Conservation (phyloP, 805 yeast species). For the Saccharomycopsis fibuligera region DNA sequence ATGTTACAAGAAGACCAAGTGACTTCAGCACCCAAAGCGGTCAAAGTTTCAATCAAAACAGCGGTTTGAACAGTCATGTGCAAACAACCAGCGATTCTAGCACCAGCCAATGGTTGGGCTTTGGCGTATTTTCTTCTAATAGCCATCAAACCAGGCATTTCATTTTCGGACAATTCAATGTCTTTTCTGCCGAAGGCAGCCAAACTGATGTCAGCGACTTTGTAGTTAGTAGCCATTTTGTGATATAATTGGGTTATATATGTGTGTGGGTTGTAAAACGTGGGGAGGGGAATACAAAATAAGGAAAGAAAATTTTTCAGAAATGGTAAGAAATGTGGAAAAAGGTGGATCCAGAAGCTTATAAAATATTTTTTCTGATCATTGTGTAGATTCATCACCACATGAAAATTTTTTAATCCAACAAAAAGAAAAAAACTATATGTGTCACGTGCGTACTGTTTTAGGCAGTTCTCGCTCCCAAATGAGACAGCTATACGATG, state of each 20-base stretch:
- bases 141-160: conserved; percentile 99
- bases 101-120: conserved; percentile 94
- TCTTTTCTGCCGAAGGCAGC: conserved; percentile 99
- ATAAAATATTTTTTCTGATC: too few species aligned
- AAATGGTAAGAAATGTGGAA: too few species aligned
- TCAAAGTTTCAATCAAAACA: conserved; percentile 94
- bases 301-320: not conserved
- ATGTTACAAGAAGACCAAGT: conserved; percentile 99
- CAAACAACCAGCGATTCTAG: conserved; percentile 97
- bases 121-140: conserved; percentile 89
- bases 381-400: too few species aligned
- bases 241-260: not conserved
- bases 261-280: too few species aligned
- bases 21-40: conserved; percentile 97
- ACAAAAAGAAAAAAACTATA: too few species aligned
- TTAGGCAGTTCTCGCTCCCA: too few species aligned
- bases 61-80: conserved; percentile 99
- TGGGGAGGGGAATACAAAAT: not conserved
- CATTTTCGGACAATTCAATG: conserved; percentile 97
- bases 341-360: not conserved
- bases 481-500: too few species aligned
- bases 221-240: conserved; percentile 65
- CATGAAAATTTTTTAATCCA: too few species aligned
- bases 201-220: conserved; percentile 95
- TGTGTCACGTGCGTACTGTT: too few species aligned